Percentiles rank a stretch among this genome's conserved stretches.
These are phyloP conservation scores for Oenanthe sinensis DNA, from an alignment of 129 eudicot species.

Conservation along the genomic window DNA sequence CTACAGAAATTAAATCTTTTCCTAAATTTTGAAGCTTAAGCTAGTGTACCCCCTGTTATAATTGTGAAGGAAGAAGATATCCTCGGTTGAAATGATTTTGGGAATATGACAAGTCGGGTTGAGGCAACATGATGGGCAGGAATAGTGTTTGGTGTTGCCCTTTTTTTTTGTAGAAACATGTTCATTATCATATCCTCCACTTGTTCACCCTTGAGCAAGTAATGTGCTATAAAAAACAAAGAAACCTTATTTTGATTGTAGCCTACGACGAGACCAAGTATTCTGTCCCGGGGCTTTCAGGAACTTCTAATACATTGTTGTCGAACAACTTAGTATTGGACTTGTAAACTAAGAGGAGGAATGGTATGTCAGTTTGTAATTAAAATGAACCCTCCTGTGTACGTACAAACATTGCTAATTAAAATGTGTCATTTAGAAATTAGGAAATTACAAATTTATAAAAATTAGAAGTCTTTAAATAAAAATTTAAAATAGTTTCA, in stretches of 20 bases:
- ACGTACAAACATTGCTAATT: too few relatives aligned
- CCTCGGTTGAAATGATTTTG: not conserved
- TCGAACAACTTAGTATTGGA: too few relatives aligned
- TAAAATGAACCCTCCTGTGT: too few relatives aligned
- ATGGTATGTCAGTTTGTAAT: not conserved
- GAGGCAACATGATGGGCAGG: not conserved
- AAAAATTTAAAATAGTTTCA: too few relatives aligned
- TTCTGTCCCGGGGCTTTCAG: too few relatives aligned
- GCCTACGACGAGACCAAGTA: not conserved
- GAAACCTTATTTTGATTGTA: not conserved
- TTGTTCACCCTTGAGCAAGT: not conserved
- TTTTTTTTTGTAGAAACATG: not conserved
- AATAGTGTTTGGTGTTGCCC: not conserved
- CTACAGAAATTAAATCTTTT: conserved; percentile 57
- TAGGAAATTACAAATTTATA: too few relatives aligned
- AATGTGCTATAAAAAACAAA: not conserved
- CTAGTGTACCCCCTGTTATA: not conserved
- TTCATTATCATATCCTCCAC: not conserved
- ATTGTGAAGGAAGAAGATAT: not conserved
- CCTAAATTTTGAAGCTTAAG: conserved; percentile 51
- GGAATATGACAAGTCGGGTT: not conserved
- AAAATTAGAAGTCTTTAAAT: too few relatives aligned
- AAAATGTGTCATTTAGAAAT: too few relatives aligned
- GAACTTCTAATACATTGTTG: too few relatives aligned
- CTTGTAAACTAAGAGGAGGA: too few relatives aligned